Evolutionary conservation across 2,329 filamentous ascomycete genomes (phyloP).

Genomic region (Ophiocordyceps camponoti-rufipedis): DNA sequence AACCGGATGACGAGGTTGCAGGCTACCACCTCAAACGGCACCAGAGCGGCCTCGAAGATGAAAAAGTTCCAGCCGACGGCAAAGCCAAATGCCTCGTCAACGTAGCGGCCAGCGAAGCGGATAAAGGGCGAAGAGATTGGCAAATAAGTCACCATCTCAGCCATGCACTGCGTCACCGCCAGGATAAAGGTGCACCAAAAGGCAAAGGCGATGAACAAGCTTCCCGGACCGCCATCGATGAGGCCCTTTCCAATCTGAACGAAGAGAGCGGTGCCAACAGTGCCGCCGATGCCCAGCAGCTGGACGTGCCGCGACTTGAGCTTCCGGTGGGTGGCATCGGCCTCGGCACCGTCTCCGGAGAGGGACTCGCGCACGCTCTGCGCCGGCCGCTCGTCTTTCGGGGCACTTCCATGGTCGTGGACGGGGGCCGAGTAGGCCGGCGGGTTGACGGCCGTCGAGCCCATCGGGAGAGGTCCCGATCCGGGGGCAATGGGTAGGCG

Average conservation of each 20-base stretch:
- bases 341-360: conserved; percentile 3
- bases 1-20: conserved; percentile 45
- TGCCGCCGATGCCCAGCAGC: conserved; percentile 44
- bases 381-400: not conserved
- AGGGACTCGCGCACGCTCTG: conserved; percentile 5
- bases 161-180: conserved; percentile 41
- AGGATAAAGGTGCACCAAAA: conserved; percentile 45
- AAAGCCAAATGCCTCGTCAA: conserved; percentile 59
- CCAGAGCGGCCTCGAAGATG: conserved; percentile 47
- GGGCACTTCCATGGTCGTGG: not conserved
- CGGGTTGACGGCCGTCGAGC: not conserved
- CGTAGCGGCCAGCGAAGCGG: conserved; percentile 55
- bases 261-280: conserved; percentile 43
- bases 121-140: conserved; percentile 67
- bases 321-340: conserved; percentile 28
- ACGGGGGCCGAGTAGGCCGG: conserved; percentile 1
- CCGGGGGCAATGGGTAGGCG: too few species aligned
- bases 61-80: conserved; percentile 61
- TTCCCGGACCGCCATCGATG: conserved; percentile 38
- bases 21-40: conserved; percentile 50
- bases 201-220: conserved; percentile 39
- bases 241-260: conserved; percentile 39
- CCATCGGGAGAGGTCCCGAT: not conserved
- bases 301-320: conserved; percentile 40
- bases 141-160: conserved; percentile 61